Percentiles rank a stretch among this genome's conserved stretches.
Conservation (phyloP, 805 yeast species). For the Brettanomyces sp. region DNA sequence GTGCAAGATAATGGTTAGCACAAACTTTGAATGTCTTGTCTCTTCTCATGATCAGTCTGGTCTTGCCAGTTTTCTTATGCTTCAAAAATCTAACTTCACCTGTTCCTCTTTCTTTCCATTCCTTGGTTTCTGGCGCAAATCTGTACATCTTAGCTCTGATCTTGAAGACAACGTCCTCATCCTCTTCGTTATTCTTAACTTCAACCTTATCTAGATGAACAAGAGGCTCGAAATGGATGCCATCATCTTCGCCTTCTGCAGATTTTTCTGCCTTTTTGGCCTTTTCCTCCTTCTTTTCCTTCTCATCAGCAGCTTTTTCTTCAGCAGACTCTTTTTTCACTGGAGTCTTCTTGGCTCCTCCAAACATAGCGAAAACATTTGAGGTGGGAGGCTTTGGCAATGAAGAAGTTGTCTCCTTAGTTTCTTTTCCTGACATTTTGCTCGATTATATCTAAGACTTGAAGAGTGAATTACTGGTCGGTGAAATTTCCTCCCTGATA, state of each 20-base stretch:
- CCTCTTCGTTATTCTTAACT: conserved; percentile 90
- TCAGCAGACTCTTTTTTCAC: conserved; percentile 11
- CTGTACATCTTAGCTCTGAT: conserved; percentile 93
- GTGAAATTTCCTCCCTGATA: neutral
- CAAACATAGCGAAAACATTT: conserved; percentile 90
- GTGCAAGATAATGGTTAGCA: conserved; percentile 86
- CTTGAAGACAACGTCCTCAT: conserved; percentile 75
- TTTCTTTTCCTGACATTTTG: conserved; percentile 6
- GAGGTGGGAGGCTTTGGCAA: conserved; percentile 59
- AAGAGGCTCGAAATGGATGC: conserved; percentile 92
- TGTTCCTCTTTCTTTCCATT: conserved; percentile 99
- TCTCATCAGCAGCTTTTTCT: conserved; percentile 10
- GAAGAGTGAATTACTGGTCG: neutral
- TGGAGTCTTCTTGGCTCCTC: conserved; percentile 63
- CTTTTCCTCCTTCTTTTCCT: conserved; percentile 26
- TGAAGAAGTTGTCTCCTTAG: neutral
- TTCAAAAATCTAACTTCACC: conserved; percentile 95
- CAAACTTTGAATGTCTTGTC: conserved; percentile 97
- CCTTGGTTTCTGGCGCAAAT: conserved; percentile 69
- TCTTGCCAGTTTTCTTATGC: conserved; percentile 75
- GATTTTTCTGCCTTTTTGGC: conserved; percentile 28
- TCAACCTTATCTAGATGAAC: conserved; percentile 94
- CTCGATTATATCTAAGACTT: neutral
- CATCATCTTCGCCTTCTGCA: conserved; percentile 60
- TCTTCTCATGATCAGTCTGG: conserved; percentile 95